phyloP scores from a whole-genome alignment of 805 yeast genomes.

The Pichia eremophila region DNA sequence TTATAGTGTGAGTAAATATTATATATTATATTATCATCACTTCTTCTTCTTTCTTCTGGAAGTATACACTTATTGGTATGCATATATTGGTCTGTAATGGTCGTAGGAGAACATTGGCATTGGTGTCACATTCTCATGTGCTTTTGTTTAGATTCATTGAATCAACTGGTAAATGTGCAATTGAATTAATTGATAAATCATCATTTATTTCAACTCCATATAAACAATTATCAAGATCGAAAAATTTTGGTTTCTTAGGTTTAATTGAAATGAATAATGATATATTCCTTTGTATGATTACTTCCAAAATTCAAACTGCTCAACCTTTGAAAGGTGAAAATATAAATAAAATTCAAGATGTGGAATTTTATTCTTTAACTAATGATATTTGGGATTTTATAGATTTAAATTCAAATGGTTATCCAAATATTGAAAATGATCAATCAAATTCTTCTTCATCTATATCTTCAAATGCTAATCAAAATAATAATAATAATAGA shows the following conservation, averaged over 20 bases:
- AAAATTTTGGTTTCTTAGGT: constrained; percentile 68
- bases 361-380: constrained; percentile 76
- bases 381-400: constrained; percentile 71
- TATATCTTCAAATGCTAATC: no score
- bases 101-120: constrained; percentile 29
- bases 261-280: constrained; percentile 60
- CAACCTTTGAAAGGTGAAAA: constrained; percentile 71
- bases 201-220: constrained; percentile 30
- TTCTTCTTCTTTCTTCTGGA: no score
- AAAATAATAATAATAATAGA: no score
- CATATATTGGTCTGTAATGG: constrained; percentile 2
- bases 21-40: no score
- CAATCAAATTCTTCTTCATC: constrained; percentile 11
- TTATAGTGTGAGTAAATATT: no score
- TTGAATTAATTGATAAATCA: constrained; percentile 36
- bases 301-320: constrained; percentile 72
- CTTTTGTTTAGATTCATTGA: constrained; percentile 36
- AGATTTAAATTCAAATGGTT: constrained; percentile 60
- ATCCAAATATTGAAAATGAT: constrained; percentile 40
- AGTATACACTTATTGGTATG: not conserved
- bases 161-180: constrained; percentile 33
- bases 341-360: constrained; percentile 71
- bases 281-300: constrained; percentile 68
- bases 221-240: constrained; percentile 34
- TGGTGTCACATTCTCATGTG: constrained; percentile 35